Evolutionary conservation across 108 stramenopile genomes (phyloP).

Genomic region (Nitzschia inconspicua): DNA sequence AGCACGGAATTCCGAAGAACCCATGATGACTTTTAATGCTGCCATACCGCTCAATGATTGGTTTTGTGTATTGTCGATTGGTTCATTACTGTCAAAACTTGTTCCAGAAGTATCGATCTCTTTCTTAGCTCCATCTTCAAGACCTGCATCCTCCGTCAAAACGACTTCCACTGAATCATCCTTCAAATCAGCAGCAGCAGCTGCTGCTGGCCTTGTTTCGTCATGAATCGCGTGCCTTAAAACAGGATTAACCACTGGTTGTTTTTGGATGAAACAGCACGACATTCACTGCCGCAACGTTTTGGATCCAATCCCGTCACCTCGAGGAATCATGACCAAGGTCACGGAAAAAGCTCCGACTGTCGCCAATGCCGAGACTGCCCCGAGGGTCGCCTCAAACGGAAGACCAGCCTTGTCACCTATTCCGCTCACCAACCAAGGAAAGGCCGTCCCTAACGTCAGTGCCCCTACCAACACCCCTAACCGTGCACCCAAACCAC

Average conservation of each 20-base stretch:
- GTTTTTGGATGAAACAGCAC: constrained; percentile 1
- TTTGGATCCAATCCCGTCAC: constrained; percentile 12
- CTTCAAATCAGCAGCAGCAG: too few species aligned
- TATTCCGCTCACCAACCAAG: constrained; percentile 26
- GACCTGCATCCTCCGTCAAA: too few species aligned
- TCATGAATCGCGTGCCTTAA: too few species aligned
- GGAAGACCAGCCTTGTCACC: constrained; percentile 15
- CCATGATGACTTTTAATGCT: too few species aligned
- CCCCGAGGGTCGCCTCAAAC: constrained; percentile 16
- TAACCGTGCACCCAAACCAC: constrained; percentile 31
- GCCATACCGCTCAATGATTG: too few species aligned
- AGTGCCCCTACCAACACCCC: constrained; percentile 36
- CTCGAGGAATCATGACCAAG: constrained; percentile 16
- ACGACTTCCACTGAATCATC: too few species aligned
- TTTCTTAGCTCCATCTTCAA: too few species aligned
- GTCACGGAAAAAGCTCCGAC: constrained; percentile 12
- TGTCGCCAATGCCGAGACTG: constrained; percentile 14
- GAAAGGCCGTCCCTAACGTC: constrained; percentile 32
- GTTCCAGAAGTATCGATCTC: too few species aligned
- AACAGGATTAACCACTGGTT: too few species aligned
- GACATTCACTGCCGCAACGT: neutral
- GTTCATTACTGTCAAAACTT: too few species aligned
- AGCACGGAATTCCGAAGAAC: constrained; percentile 15
- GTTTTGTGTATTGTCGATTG: too few species aligned
- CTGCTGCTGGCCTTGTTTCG: too few species aligned